Conservation (phyloP, 2,329 filamentous ascomycete species). For the Penicillium oxalicum region DNA sequence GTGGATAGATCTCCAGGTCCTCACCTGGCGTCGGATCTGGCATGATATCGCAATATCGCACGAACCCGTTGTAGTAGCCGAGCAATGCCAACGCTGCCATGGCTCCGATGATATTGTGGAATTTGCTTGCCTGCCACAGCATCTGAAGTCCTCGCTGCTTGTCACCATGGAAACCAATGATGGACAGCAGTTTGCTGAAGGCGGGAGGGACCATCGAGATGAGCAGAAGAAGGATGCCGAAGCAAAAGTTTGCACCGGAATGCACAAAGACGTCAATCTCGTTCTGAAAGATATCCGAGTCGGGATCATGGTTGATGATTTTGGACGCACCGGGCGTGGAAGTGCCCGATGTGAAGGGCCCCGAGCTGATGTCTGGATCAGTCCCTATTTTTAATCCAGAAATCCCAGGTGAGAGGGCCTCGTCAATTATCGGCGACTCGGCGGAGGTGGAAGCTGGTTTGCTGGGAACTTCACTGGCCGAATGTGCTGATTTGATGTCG, state of each 20-base stretch:
- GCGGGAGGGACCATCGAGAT: slow-evolving; percentile 91
- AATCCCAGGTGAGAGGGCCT: slow-evolving; percentile 18
- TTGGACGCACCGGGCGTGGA: slow-evolving; percentile 22
- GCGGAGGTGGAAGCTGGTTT: slow-evolving; percentile 14
- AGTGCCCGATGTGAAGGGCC: slow-evolving; percentile 19
- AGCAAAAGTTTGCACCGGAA: slow-evolving; percentile 82
- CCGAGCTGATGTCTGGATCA: slow-evolving; percentile 13
- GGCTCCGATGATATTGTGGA: slow-evolving; percentile 85
- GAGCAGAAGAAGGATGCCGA: slow-evolving; percentile 75
- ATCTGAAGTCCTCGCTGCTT: slow-evolving; percentile 73
- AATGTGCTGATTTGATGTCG: slow-evolving; percentile 6
- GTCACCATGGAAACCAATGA: slow-evolving; percentile 88
- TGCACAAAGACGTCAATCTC: slow-evolving; percentile 83
- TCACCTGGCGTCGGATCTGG: slow-evolving; percentile 44
- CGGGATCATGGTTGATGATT: slow-evolving; percentile 46
- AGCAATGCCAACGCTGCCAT: slow-evolving; percentile 76
- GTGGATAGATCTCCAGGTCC: slow-evolving; percentile 65
- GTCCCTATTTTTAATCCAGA: slow-evolving; percentile 20
- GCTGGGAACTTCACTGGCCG: slow-evolving; percentile 12
- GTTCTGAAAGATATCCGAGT: slow-evolving; percentile 62
- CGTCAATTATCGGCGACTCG: slow-evolving; percentile 9
- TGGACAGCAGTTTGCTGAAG: slow-evolving; percentile 76
- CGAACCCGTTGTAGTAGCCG: slow-evolving; percentile 79
- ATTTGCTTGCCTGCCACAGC: slow-evolving; percentile 85
- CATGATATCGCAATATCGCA: slow-evolving; percentile 83